Evolutionary conservation across 768 basidiomycete genomes (phyloP).

Genomic region (Mycena floridula): DNA sequence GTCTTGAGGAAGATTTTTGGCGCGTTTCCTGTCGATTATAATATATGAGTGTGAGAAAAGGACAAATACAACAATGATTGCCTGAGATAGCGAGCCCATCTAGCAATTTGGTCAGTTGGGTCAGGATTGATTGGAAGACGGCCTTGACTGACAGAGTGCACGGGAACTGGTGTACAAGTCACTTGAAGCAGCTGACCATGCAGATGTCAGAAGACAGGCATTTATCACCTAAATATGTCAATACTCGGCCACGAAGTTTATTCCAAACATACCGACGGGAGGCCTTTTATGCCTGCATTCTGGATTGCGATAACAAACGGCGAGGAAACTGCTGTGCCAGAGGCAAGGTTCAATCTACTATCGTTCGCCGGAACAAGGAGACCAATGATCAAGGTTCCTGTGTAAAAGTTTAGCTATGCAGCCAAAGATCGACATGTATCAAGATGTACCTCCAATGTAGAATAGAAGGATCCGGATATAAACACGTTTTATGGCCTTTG

Average conservation of each 20-base stretch:
- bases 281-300: constrained; percentile 76
- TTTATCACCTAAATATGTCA: constrained; percentile 52
- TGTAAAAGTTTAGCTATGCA: constrained; percentile 22
- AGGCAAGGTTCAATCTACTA: constrained; percentile 39
- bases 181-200: constrained; percentile 88
- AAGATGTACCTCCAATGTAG: constrained; percentile 37
- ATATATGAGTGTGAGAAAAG: too few species aligned
- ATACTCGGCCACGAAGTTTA: neutral
- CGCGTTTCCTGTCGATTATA: constrained; percentile 74
- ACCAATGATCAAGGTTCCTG: constrained; percentile 72
- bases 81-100: constrained; percentile 83
- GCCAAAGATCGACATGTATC: too few species aligned
- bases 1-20: constrained; percentile 74
- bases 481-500: constrained; percentile 62
- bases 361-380: constrained; percentile 76
- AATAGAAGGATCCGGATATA: constrained; percentile 83
- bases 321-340: constrained; percentile 64
- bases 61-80: too few species aligned
- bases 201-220: constrained; percentile 78
- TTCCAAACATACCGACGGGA: constrained; percentile 57
- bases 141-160: constrained; percentile 59
- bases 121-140: neutral
- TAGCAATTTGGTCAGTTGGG: constrained; percentile 14
- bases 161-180: constrained; percentile 88
- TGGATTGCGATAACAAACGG: constrained; percentile 91